These are phyloP conservation scores for Oenanthe sinensis DNA, from an alignment of 129 eudicot genomes.

Conservation along the genomic window DNA sequence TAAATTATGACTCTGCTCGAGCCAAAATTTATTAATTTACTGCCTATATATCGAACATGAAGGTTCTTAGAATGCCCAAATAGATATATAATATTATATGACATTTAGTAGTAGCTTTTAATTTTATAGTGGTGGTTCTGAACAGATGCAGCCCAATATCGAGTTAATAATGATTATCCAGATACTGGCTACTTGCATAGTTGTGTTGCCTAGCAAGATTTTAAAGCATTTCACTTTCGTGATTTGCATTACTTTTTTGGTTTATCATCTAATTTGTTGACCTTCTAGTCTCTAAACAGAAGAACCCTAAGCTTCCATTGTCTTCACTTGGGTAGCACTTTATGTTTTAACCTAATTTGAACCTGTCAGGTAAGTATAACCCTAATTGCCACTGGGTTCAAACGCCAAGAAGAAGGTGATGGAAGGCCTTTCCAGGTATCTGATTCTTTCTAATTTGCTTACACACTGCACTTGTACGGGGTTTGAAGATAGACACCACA, in stretches of 20 bases:
- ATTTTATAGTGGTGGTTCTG: neutral
- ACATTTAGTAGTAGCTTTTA: neutral
- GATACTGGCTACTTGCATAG: neutral
- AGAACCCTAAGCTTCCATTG: neutral
- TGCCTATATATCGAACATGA: neutral
- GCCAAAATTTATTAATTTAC: neutral
- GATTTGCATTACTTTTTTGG: neutral
- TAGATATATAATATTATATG: neutral
- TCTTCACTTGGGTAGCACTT: neutral
- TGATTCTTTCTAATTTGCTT: neutral
- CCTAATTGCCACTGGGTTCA: slow-evolving; percentile 91
- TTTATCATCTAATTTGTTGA: neutral
- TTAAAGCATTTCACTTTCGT: neutral
- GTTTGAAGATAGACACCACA: neutral
- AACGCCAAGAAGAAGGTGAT: slow-evolving; percentile 80
- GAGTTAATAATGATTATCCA: neutral
- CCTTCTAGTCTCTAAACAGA: neutral
- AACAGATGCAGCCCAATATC: neutral
- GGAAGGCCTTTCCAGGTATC: slow-evolving; percentile 65
- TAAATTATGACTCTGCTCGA: neutral
- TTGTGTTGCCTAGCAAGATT: neutral
- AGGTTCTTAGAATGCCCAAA: neutral
- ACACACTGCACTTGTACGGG: neutral
- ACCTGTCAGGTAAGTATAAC: slow-evolving; percentile 74
- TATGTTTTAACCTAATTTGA: too few relatives aligned